Evolutionary conservation across 305 asterid genomes (phyloP).

Genomic region (Fraxinus sp.): DNA sequence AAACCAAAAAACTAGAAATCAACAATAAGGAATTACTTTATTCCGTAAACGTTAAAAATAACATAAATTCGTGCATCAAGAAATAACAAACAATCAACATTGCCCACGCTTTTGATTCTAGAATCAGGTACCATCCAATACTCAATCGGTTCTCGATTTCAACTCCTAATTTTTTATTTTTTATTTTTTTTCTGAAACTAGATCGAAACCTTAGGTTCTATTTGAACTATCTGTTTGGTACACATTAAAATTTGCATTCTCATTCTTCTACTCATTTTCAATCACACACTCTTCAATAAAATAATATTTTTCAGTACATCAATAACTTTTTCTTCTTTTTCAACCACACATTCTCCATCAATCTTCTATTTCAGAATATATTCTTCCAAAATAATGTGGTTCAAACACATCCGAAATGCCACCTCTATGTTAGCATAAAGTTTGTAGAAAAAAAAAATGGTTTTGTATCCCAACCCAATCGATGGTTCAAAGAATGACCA

Average conservation of each 20-base stretch:
- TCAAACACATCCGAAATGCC: not conserved
- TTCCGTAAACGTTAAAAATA: not conserved
- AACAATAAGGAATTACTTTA: not conserved
- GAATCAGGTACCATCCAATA: not conserved
- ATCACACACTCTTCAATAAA: too few relatives aligned
- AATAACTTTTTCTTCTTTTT: too few relatives aligned
- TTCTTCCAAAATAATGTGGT: too few relatives aligned
- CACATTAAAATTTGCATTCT: too few relatives aligned
- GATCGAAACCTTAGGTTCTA: not conserved
- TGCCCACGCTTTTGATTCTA: not conserved
- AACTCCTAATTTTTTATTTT: not conserved
- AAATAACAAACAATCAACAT: not conserved
- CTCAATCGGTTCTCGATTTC: not conserved
- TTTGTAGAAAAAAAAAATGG: not conserved
- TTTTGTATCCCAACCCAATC: conserved; percentile 13
- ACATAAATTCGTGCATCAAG: not conserved
- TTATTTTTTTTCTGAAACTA: too few relatives aligned
- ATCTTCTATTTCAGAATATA: too few relatives aligned
- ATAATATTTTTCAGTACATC: too few relatives aligned
- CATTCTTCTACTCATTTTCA: too few relatives aligned
- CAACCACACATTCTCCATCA: too few relatives aligned
- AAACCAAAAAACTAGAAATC: not conserved
- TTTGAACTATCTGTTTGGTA: too few relatives aligned
- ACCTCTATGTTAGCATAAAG: not conserved
- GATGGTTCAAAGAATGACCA: conserved; percentile 49